phyloP scores from a whole-genome alignment of 2,329 filamentous ascomycete species.

The Botrytis fabae region DNA sequence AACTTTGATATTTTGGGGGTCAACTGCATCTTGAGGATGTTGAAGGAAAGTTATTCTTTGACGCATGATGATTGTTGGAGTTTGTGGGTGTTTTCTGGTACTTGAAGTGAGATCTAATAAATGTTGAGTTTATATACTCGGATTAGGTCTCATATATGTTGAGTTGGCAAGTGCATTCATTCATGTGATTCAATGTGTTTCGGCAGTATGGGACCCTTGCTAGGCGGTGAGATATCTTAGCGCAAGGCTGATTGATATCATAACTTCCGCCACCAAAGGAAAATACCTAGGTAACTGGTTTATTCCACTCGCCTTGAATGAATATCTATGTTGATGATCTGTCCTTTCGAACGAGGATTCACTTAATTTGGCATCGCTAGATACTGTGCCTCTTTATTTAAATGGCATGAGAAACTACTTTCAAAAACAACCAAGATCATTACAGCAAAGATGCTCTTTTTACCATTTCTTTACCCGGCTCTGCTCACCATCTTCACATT shows the following conservation, averaged over 20 bases:
- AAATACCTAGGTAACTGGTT: neutral
- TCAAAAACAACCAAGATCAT: neutral
- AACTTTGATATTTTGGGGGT: conserved; percentile 63
- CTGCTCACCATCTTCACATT: conserved; percentile 36
- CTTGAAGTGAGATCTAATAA: conserved; percentile 1
- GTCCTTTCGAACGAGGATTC: conserved; percentile 6
- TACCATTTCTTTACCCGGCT: conserved; percentile 31
- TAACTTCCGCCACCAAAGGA: conserved; percentile 17
- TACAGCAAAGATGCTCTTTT: conserved; percentile 32
- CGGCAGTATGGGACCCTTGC: neutral
- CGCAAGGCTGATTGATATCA: conserved; percentile 17
- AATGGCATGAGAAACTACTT: neutral
- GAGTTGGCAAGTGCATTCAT: conserved; percentile 3
- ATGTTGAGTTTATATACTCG: conserved; percentile 10
- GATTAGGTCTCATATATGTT: conserved; percentile 1
- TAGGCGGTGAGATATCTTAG: conserved; percentile 5
- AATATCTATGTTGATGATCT: conserved; percentile 14
- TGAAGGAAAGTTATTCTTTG: conserved; percentile 80
- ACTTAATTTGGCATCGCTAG: neutral
- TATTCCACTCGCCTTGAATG: neutral
- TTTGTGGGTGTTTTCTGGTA: neutral
- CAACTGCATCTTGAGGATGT: conserved; percentile 61
- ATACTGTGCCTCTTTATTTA: neutral
- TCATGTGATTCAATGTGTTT: neutral
- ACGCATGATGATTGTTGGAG: conserved; percentile 57